Evolutionary conservation across 768 basidiomycete genomes (phyloP), one percentile per base, ranked within the genome.

Genomic region (Kwoniella heveanensis): DNA sequence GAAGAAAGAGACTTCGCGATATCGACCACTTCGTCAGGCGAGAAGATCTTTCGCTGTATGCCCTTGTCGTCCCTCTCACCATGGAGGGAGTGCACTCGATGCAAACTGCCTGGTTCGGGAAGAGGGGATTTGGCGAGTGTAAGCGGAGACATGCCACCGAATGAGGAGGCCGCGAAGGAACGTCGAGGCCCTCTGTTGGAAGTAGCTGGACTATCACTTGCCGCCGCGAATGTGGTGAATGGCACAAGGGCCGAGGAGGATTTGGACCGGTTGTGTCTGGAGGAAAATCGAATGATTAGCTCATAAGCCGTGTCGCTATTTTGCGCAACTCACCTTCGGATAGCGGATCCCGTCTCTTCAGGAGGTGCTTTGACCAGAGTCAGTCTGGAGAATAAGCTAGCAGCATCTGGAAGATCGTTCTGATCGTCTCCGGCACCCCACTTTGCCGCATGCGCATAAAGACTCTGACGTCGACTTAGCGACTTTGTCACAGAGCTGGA

Each of bases 341-440:
- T 22, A 6, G n/a, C 27, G 25, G 39, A 22, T 37, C 39, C 51
- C 32, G 60, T 10, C 30, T 29, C 62, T 46, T 71, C 67, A 10
- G 57, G 56, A 1, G 77, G 77, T 22, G 78, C 78, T 56, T 70
- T 77, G 57, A 78, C 77, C 60, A 80, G 49, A 19, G 71, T 74
- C 66, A 80, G 60, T 21, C 72, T 64, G 29, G 73, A 76, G 57
- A 78, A 74, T 22, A 70, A 39, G 29, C 36, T 47, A 6, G 32
- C 57, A 1, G 32, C 54, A 1, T 52, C 8, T 0, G 61, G 60
- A 19, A 49, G 60, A 17, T 44, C 57, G 4, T 29, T 17, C 19
- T 71, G 62, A n/a, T 72, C 66, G 44, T 64, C 55, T 1, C 59
- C 67, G 8, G 24, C 30, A 3, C 39, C 53, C 70, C 74, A 72